Evolutionary conservation across 176 grass and related monocot genomes (phyloP).

Genomic region (Paspalum notatum): DNA sequence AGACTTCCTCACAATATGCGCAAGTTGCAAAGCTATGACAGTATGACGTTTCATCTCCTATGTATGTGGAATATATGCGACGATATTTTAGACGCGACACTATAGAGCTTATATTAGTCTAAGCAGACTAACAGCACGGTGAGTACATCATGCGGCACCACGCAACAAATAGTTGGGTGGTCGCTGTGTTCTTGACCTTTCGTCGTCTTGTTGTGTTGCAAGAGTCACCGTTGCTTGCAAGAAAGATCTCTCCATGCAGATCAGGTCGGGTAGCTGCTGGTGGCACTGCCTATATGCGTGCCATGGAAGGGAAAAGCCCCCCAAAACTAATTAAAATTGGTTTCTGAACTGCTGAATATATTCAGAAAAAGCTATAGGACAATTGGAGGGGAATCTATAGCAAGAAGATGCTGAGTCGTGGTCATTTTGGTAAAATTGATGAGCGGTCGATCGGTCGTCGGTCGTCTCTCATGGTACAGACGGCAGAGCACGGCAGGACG

Average conservation of each 20-base stretch:
- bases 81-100: neutral
- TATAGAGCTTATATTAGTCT: neutral
- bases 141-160: neutral
- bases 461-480: constrained; percentile 4
- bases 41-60: neutral
- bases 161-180: neutral
- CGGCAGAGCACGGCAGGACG: neutral
- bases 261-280: neutral
- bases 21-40: too few relatives aligned
- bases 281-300: neutral
- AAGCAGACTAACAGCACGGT: neutral
- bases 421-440: neutral
- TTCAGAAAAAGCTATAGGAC: too few relatives aligned
- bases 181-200: neutral
- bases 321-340: neutral
- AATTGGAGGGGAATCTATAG: neutral
- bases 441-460: neutral
- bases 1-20: neutral
- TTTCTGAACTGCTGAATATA: neutral
- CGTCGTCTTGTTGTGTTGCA: neutral
- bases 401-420: neutral
- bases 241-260: neutral
- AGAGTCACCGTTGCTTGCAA: constrained; percentile 34
- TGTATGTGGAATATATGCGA: neutral
- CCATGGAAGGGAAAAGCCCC: neutral